Evolutionary conservation across 1,284 basidiomycete genomes (phyloP).

Genomic region (Irpex lacteus): DNA sequence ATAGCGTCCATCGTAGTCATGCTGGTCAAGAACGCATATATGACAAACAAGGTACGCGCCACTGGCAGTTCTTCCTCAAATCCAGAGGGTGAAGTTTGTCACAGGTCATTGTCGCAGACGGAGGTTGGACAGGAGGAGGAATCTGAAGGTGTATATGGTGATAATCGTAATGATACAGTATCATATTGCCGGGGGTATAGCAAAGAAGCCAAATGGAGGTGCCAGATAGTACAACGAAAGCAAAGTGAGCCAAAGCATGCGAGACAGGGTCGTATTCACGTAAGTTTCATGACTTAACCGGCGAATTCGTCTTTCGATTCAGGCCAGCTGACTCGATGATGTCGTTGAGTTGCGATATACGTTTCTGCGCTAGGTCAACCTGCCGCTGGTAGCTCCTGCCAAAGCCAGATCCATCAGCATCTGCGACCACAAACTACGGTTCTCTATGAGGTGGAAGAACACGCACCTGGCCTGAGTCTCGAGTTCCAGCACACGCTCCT

Average conservation of each 20-base stretch:
- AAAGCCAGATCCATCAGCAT: slow-evolving; percentile 12
- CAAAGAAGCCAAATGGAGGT: neutral
- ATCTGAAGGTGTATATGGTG: slow-evolving; percentile 3
- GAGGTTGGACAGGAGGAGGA: slow-evolving; percentile 27
- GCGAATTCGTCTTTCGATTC: slow-evolving; percentile 31
- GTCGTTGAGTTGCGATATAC: slow-evolving; percentile 63
- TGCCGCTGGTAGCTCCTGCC: slow-evolving; percentile 65
- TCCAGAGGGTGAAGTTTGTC: neutral
- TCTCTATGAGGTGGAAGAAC: neutral
- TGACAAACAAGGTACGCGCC: slow-evolving; percentile 50
- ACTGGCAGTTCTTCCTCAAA: neutral
- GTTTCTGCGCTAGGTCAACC: slow-evolving; percentile 67
- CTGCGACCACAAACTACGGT: too few relatives aligned
- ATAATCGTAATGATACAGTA: slow-evolving; percentile 12
- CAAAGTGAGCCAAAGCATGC: slow-evolving; percentile 3
- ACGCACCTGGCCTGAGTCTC: slow-evolving; percentile 70
- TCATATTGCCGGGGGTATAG: slow-evolving; percentile 8
- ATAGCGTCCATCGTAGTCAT: slow-evolving; percentile 48
- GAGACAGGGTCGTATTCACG: neutral
- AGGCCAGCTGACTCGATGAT: slow-evolving; percentile 47
- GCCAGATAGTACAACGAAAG: neutral
- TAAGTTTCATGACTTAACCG: slow-evolving; percentile 5
- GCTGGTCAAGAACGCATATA: slow-evolving; percentile 47
- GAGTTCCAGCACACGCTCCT: slow-evolving; percentile 75
- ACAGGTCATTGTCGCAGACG: slow-evolving; percentile 29